These are phyloP conservation scores for Blastobotrys elegans DNA, from an alignment of 1,139 yeast genomes.

Conservation along the genomic window DNA sequence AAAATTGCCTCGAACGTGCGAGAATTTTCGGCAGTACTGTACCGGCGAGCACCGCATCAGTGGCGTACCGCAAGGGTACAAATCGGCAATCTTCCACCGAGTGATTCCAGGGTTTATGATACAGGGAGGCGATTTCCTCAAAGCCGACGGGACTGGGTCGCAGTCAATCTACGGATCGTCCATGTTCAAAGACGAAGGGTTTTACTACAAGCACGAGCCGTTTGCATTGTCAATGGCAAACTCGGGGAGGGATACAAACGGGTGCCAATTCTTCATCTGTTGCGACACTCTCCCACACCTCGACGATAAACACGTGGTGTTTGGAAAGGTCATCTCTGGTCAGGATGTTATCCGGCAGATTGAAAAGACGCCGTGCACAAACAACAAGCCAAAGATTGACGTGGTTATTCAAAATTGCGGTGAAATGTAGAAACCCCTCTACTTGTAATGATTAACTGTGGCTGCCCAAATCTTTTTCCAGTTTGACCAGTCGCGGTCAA, in stretches of 20 bases:
- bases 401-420: constrained; percentile 34
- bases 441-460: not conserved
- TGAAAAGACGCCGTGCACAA: constrained; percentile 59
- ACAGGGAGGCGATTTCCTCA: constrained; percentile 43
- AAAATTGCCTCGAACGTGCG: constrained; percentile 45
- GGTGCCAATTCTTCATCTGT: constrained; percentile 40
- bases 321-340: constrained; percentile 42
- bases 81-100: constrained; percentile 73
- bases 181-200: constrained; percentile 85
- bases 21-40: constrained; percentile 52
- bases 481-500: constrained; percentile 4
- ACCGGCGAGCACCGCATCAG: constrained; percentile 46
- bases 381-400: constrained; percentile 54
- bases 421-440: constrained; percentile 32
- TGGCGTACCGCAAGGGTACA: constrained; percentile 54
- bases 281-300: constrained; percentile 30
- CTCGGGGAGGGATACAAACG: constrained; percentile 41
- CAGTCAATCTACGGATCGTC: constrained; percentile 45
- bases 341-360: constrained; percentile 65
- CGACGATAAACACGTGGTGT: constrained; percentile 39
- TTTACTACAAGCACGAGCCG: constrained; percentile 57
- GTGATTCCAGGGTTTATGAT: constrained; percentile 75
- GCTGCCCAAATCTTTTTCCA: constrained; percentile 3
- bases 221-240: constrained; percentile 40
- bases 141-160: constrained; percentile 45